A percentile compares a stretch with the other conserved stretches of the same genome.
Evolutionary conservation across 2,329 filamentous ascomycete genomes (phyloP).

Genomic region (Hymenoscyphus fraxineus): DNA sequence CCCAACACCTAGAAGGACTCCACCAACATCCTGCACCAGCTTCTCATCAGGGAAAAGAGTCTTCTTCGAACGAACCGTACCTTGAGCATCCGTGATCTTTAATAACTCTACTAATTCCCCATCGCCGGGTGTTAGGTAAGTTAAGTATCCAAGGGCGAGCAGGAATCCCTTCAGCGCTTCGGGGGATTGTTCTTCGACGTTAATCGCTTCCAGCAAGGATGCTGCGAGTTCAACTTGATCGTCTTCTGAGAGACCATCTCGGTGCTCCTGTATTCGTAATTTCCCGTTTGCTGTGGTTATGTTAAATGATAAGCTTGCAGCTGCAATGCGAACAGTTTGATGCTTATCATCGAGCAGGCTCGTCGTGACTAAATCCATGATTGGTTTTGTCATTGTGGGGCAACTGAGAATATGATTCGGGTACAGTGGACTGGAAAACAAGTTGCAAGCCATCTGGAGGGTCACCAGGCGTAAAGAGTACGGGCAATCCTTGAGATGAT

Average conservation of each 20-base stretch:
- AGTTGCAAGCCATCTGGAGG: slow-evolving; percentile 77
- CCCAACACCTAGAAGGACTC: slow-evolving; percentile 40
- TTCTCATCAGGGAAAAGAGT: slow-evolving; percentile 53
- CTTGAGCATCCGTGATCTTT: slow-evolving; percentile 69
- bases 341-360: slow-evolving; percentile 76
- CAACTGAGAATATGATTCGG: slow-evolving; percentile 57
- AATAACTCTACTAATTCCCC: slow-evolving; percentile 80
- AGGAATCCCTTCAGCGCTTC: slow-evolving; percentile 77
- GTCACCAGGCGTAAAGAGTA: slow-evolving; percentile 83
- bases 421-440: slow-evolving; percentile 74
- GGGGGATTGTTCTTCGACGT: slow-evolving; percentile 53
- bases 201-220: slow-evolving; percentile 70
- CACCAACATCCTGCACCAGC: slow-evolving; percentile 50
- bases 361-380: slow-evolving; percentile 68
- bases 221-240: slow-evolving; percentile 80
- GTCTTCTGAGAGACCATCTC: slow-evolving; percentile 59
- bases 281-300: slow-evolving; percentile 68
- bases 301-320: slow-evolving; percentile 81
- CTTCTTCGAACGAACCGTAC: slow-evolving; percentile 57
- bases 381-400: slow-evolving; percentile 48
- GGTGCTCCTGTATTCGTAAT: slow-evolving; percentile 53
- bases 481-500: slow-evolving; percentile 55
- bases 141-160: slow-evolving; percentile 69
- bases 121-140: slow-evolving; percentile 65
- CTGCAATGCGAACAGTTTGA: slow-evolving; percentile 71